phyloP scores from a whole-genome alignment of 2,329 filamentous ascomycete species.

The Scedosporium boydii region DNA sequence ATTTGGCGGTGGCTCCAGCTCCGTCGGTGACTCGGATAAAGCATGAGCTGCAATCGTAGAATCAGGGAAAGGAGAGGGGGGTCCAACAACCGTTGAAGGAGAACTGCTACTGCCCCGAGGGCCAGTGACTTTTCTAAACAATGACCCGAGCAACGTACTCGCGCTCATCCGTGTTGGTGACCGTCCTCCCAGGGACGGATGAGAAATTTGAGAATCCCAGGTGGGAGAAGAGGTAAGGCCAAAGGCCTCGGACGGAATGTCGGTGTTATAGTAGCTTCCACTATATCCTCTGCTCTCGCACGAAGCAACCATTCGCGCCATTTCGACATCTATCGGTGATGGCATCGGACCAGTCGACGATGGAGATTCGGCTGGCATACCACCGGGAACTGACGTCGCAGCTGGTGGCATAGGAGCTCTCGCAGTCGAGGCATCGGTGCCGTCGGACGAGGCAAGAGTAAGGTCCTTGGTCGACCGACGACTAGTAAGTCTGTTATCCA shows the following conservation, averaged over 20 bases:
- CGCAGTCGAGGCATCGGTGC: not conserved
- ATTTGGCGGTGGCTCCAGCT: not conserved
- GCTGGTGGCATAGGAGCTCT: not conserved
- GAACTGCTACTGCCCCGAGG: slow-evolving; percentile 5
- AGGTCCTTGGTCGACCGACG: slow-evolving; percentile 4
- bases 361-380: not conserved
- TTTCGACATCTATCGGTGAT: slow-evolving; percentile 1
- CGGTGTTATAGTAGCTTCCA: slow-evolving; percentile 9
- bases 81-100: not conserved
- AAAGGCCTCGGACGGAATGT: slow-evolving; percentile 10
- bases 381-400: not conserved
- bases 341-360: not conserved
- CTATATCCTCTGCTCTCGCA: slow-evolving; percentile 5
- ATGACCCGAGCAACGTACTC: not conserved
- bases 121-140: slow-evolving; percentile 3
- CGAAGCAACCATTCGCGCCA: slow-evolving; percentile 3
- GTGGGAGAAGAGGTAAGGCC: slow-evolving; percentile 1
- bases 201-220: slow-evolving; percentile 1
- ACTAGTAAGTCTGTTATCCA: not conserved
- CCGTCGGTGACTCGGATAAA: slow-evolving; percentile 10
- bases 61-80: not conserved
- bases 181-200: slow-evolving; percentile 1
- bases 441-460: slow-evolving; percentile 2
- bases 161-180: slow-evolving; percentile 6
- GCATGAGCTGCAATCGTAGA: slow-evolving; percentile 3